Evolutionary conservation across 2,329 filamentous ascomycete genomes (phyloP).

Genomic region (Coniochaeta sp.): DNA sequence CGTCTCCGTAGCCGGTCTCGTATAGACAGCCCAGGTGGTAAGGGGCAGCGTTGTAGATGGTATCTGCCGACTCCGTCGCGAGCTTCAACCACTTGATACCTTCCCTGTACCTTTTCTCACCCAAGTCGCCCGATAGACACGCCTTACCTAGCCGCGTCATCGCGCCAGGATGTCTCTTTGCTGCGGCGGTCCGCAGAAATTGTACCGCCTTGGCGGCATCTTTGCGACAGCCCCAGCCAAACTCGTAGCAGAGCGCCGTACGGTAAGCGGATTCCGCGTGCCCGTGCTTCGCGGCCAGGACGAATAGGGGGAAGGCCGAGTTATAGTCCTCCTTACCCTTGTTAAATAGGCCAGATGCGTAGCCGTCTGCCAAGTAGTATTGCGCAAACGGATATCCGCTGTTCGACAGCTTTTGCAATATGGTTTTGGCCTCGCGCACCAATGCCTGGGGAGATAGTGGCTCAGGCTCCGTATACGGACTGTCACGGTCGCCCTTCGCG

Average conservation of each 20-base stretch:
- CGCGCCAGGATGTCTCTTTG: constrained; percentile 90
- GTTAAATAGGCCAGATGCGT: constrained; percentile 87
- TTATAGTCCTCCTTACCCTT: constrained; percentile 91
- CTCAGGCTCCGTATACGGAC: constrained; percentile 35
- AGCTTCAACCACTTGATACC: constrained; percentile 96
- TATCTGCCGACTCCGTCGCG: constrained; percentile 80
- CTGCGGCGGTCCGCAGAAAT: constrained; percentile 82
- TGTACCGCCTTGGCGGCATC: constrained; percentile 89
- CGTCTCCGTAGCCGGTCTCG: constrained; percentile 87
- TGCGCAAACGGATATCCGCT: constrained; percentile 93
- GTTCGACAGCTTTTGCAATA: constrained; percentile 79
- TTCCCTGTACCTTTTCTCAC: constrained; percentile 79
- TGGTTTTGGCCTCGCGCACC: constrained; percentile 79
- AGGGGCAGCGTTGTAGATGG: constrained; percentile 86
- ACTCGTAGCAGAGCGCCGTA: constrained; percentile 91
- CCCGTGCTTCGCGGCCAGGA: constrained; percentile 91
- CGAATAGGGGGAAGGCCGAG: constrained; percentile 84
- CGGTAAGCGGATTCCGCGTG: constrained; percentile 95
- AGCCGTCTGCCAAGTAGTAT: constrained; percentile 94
- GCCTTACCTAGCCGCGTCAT: constrained; percentile 89
- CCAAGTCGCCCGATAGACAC: constrained; percentile 83
- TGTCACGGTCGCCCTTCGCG: constrained; percentile 36
- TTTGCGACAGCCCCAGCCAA: constrained; percentile 91
- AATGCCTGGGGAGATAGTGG: constrained; percentile 57
- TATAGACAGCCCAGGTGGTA: constrained; percentile 87